Conservation (phyloP, 495 filamentous ascomycete genomes). For the Daldinia vernicosa region DNA sequence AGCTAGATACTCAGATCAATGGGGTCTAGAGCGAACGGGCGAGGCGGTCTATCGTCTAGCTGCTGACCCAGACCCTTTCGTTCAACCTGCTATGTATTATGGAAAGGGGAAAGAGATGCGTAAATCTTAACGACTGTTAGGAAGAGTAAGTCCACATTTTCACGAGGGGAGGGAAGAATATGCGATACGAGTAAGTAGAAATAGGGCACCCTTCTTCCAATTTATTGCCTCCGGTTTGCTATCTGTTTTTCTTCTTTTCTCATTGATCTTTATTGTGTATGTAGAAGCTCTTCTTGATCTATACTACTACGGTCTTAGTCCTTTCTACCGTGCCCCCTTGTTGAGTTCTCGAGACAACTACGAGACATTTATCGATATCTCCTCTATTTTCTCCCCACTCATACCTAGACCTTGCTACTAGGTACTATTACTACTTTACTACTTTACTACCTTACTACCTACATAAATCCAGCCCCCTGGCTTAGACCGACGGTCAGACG, state of each 20-base stretch:
- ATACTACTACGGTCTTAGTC: neutral
- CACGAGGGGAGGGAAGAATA: constrained; percentile 33
- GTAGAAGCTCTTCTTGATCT: neutral
- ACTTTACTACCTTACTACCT: constrained; percentile 7
- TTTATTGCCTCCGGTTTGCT: neutral
- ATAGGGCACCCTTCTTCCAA: neutral
- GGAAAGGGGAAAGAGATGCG: constrained; percentile 12
- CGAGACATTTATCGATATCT: constrained; percentile 19
- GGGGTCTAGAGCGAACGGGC: constrained; percentile 12
- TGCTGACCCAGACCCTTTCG: constrained; percentile 7
- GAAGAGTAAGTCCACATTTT: constrained; percentile 32
- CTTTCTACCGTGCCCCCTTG: neutral
- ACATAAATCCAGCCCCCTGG: neutral
- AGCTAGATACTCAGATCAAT: constrained; percentile 14
- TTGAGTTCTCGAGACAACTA: constrained; percentile 29
- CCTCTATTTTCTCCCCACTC: constrained; percentile 27
- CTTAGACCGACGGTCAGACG: constrained; percentile 33
- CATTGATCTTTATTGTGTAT: constrained; percentile 8
- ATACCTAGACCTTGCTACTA: constrained; percentile 1
- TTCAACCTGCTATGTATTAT: neutral
- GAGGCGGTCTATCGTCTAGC: constrained; percentile 15
- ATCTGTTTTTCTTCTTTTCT: neutral
- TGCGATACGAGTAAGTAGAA: constrained; percentile 32
- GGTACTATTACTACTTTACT: constrained; percentile 6
- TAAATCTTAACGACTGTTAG: constrained; percentile 35